These are phyloP conservation scores for Citrus maxima DNA, from an alignment of 345 rosid genomes.

Conservation along the genomic window DNA sequence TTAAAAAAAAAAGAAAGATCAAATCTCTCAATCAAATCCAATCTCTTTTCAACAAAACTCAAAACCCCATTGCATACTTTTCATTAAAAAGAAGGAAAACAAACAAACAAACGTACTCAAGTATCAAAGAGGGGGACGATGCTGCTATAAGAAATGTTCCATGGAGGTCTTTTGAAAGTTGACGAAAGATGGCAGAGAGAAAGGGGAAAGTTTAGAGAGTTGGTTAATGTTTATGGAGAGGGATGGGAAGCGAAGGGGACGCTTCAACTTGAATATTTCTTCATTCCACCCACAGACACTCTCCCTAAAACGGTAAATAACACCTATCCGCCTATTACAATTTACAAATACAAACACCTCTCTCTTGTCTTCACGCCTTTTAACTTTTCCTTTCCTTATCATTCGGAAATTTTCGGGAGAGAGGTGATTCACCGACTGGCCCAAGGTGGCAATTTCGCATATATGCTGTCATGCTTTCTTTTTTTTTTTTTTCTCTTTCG, in stretches of 20 bases:
- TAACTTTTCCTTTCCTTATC: too few relatives aligned
- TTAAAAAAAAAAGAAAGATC: background rate
- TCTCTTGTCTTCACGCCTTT: too few relatives aligned
- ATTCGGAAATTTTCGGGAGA: background rate
- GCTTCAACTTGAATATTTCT: background rate
- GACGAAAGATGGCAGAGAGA: background rate
- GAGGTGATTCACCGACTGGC: too few relatives aligned
- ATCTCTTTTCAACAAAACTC: background rate
- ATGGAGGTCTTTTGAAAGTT: background rate
- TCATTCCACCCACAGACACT: background rate
- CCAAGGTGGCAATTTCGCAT: background rate
- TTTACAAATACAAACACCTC: too few relatives aligned
- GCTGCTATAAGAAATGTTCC: background rate
- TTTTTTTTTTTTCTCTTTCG: too few relatives aligned
- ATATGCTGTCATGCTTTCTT: too few relatives aligned
- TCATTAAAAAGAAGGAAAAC: too few relatives aligned
- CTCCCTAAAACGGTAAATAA: too few relatives aligned
- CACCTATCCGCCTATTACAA: too few relatives aligned
- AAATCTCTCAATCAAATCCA: background rate
- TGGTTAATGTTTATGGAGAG: background rate
- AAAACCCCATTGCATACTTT: background rate
- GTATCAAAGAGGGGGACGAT: background rate
- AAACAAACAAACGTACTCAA: background rate
- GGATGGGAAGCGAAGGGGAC: background rate
- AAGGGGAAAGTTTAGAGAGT: background rate